Evolutionary conservation across 2,329 filamentous ascomycete genomes (phyloP).

Genomic region (Ilyonectria robusta): DNA sequence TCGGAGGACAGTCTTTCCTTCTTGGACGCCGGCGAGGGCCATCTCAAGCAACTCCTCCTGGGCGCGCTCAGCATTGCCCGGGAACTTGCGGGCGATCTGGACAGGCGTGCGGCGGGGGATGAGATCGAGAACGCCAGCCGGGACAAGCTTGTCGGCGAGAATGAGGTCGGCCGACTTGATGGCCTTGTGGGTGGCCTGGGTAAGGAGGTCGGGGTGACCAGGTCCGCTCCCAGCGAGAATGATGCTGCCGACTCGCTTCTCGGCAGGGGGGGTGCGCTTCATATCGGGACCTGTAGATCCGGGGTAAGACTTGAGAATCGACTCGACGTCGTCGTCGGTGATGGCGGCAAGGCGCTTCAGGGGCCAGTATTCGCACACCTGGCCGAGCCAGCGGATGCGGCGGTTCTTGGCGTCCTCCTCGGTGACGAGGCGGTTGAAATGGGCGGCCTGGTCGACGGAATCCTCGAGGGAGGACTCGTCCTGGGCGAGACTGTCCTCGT

Average conservation of each 20-base stretch:
- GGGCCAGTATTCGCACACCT: constrained; percentile 99
- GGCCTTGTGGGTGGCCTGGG: constrained; percentile 83
- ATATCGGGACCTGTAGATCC: constrained; percentile 44
- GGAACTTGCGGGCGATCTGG: constrained; percentile 96
- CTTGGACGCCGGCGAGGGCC: constrained; percentile 75
- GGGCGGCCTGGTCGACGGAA: constrained; percentile 80
- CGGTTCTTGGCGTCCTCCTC: constrained; percentile 83
- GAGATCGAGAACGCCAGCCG: constrained; percentile 86
- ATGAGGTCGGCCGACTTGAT: constrained; percentile 83
- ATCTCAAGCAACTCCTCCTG: constrained; percentile 90
- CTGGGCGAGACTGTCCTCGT: constrained; percentile 72
- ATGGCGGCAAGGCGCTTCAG: constrained; percentile 85
- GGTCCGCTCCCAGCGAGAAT: constrained; percentile 94
- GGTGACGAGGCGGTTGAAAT: constrained; percentile 86
- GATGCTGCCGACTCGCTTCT: constrained; percentile 73
- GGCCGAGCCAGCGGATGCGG: constrained; percentile 91
- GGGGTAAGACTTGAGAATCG: constrained; percentile 81
- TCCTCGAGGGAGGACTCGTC: constrained; percentile 73
- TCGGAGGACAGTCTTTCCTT: constrained; percentile 85
- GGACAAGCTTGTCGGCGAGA: constrained; percentile 88
- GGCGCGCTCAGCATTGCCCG: constrained; percentile 93
- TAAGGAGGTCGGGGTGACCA: constrained; percentile 92
- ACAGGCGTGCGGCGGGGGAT: constrained; percentile 91
- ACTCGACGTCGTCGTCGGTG: constrained; percentile 83
- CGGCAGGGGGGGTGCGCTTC: constrained; percentile 40